phyloP scores from a whole-genome alignment of 2,329 filamentous ascomycete species.

The Ceratocystis cubensis region DNA sequence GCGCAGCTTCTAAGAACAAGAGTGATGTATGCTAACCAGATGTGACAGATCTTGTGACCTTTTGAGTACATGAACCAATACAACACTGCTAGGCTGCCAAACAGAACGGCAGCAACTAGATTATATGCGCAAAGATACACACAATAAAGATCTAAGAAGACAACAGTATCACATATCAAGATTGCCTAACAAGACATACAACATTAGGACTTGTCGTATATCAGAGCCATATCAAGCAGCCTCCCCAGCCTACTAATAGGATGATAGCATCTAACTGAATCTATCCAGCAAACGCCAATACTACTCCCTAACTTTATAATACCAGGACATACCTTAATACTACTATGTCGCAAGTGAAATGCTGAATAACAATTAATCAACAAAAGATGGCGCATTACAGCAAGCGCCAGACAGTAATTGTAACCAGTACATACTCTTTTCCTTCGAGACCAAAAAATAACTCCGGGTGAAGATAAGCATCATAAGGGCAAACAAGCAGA shows the following conservation, averaged over 20 bases:
- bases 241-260: too few relatives aligned
- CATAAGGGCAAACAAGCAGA: not conserved
- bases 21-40: not conserved
- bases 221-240: not conserved
- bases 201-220: not conserved
- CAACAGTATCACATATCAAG: not conserved
- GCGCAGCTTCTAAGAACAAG: not conserved
- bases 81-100: too few relatives aligned
- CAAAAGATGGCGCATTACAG: conserved; percentile 13
- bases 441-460: conserved; percentile 15
- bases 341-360: too few relatives aligned
- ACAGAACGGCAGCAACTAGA: not conserved
- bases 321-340: too few relatives aligned
- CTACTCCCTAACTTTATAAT: too few relatives aligned
- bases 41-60: conserved; percentile 40
- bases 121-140: not conserved
- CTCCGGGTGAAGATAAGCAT: conserved; percentile 4
- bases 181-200: not conserved
- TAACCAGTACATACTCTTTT: conserved; percentile 16
- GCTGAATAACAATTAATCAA: not conserved
- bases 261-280: too few relatives aligned
- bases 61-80: conserved; percentile 27
- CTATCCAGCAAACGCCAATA: too few relatives aligned
- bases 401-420: not conserved
- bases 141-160: conserved; percentile 1